phyloP scores from a whole-genome alignment of 2,329 filamentous ascomycete genomes.

The Botrytis pseudocinerea region DNA sequence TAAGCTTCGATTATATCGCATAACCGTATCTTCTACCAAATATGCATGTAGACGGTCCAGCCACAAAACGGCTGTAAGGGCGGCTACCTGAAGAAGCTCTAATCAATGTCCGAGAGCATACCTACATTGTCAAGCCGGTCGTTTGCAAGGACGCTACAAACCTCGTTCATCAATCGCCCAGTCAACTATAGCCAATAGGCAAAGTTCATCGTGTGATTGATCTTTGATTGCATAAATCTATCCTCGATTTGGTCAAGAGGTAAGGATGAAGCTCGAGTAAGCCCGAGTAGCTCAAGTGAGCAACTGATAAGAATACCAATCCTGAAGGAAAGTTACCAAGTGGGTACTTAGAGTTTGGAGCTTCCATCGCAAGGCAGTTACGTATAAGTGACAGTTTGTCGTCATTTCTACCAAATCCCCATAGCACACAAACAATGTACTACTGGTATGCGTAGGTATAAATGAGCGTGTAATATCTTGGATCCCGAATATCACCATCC shows the following conservation, averaged over 20 bases:
- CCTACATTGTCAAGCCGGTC: not conserved
- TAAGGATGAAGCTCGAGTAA: not conserved
- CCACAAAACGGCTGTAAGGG: not conserved
- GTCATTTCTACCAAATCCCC: not conserved
- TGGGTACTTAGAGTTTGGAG: not conserved
- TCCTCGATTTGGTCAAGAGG: not conserved
- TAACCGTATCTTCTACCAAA: not conserved
- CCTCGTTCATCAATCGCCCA: not conserved
- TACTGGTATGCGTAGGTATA: not conserved
- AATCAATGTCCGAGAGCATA: not conserved
- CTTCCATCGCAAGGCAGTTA: not conserved
- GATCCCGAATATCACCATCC: not conserved
- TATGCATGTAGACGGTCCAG: not conserved
- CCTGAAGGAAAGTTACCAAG: not conserved
- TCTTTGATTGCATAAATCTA: slow-evolving; percentile 6
- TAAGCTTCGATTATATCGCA: slow-evolving; percentile 6
- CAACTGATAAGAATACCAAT: not conserved
- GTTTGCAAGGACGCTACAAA: not conserved
- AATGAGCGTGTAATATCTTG: not conserved
- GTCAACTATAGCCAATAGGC: not conserved
- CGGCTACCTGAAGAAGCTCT: not conserved
- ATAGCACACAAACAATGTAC: not conserved
- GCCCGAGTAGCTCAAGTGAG: not conserved
- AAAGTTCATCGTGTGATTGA: not conserved
- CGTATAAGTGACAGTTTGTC: not conserved